phyloP scores from a whole-genome alignment of 2,329 filamentous ascomycete genomes.

The Apiospora malaysiana region DNA sequence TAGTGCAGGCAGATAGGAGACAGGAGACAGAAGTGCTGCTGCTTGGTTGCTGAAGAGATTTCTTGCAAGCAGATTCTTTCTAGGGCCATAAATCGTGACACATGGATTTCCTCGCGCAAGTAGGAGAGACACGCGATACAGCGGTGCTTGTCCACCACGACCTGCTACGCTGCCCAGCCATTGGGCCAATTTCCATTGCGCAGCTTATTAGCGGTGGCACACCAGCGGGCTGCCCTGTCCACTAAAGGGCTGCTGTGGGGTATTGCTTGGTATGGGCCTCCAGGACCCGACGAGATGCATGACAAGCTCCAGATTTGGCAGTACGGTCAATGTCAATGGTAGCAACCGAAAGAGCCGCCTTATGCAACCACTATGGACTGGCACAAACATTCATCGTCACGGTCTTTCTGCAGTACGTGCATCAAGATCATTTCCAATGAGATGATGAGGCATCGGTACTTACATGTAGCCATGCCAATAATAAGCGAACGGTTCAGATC shows the following conservation, averaged over 20 bases:
- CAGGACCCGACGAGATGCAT: background rate
- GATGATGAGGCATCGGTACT: background rate
- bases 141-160: constrained; percentile 2
- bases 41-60: constrained; percentile 6
- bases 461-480: background rate
- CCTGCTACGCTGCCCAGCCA: constrained; percentile 7
- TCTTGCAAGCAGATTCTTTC: constrained; percentile 14
- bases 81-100: constrained; percentile 17
- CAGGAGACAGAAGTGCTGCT: too few species aligned
- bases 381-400: background rate
- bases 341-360: background rate
- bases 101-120: background rate
- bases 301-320: background rate
- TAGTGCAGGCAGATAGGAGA: too few species aligned
- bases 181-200: background rate
- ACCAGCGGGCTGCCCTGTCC: background rate
- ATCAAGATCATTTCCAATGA: too few species aligned
- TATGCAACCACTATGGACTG: background rate
- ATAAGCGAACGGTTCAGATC: background rate
- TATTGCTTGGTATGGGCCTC: background rate
- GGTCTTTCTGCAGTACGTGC: background rate
- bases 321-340: background rate
- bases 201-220: background rate
- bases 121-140: background rate
- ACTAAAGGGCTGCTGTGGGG: constrained; percentile 8